phyloP scores from a whole-genome alignment of 176 grass and related monocot genomes.

The Poa annua region DNA sequence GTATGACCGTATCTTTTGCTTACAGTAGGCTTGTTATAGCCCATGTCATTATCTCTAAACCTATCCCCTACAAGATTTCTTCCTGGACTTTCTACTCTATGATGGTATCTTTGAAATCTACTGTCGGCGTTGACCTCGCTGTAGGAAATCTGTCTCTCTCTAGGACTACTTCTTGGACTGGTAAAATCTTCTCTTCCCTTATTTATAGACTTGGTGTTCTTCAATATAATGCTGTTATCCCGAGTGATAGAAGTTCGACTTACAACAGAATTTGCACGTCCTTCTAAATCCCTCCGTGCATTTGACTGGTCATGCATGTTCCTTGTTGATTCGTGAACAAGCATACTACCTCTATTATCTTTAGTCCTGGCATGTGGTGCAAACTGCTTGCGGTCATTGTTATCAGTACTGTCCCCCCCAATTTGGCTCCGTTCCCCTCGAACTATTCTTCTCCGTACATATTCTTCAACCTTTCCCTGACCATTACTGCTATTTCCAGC shows the following conservation, averaged over 20 bases:
- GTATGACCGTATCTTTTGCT: constrained; percentile 29
- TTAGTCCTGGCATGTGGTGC: constrained; percentile 36
- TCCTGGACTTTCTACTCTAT: constrained; percentile 34
- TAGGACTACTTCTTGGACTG: constrained; percentile 9
- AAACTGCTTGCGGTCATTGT: constrained; percentile 31
- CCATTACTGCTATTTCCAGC: background rate
- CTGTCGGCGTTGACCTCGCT: background rate
- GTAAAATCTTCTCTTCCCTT: constrained; percentile 12
- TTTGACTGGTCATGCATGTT: constrained; percentile 34
- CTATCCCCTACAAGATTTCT: constrained; percentile 28
- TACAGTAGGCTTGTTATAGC: constrained; percentile 34
- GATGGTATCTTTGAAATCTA: constrained; percentile 39
- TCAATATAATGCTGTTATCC: constrained; percentile 12
- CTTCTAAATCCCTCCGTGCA: constrained; percentile 32
- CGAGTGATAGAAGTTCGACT: constrained; percentile 11
- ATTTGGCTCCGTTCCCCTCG: constrained; percentile 23
- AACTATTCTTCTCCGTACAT: constrained; percentile 49
- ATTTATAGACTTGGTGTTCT: constrained; percentile 28
- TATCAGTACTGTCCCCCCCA: constrained; percentile 15
- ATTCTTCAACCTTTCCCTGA: constrained; percentile 40
- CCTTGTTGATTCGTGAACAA: constrained; percentile 37
- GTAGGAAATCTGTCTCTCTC: constrained; percentile 19
- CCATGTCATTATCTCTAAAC: constrained; percentile 24
- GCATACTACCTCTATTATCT: constrained; percentile 25
- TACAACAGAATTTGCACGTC: background rate